Evolutionary conservation across 495 filamentous ascomycete species (phyloP).

Genomic region (Amorphotheca resinae): DNA sequence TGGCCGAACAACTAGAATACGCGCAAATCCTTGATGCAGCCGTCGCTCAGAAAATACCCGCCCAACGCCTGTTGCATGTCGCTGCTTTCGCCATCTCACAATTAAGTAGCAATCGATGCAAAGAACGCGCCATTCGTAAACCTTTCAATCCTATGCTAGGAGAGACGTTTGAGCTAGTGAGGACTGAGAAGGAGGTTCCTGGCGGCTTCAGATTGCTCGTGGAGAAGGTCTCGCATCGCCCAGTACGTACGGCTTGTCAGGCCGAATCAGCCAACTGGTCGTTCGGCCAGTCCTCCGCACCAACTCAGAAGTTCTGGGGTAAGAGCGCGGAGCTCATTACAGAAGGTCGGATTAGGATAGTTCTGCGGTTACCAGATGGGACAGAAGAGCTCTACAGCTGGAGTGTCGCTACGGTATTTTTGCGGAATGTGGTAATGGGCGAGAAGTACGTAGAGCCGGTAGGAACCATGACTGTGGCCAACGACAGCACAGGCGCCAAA

Average conservation of each 20-base stretch:
- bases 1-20: constrained; percentile 84
- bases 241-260: constrained; percentile 85
- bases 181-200: constrained; percentile 57
- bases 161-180: constrained; percentile 87
- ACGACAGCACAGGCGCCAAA: constrained; percentile 71
- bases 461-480: constrained; percentile 66
- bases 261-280: constrained; percentile 77
- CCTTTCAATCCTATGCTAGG: constrained; percentile 97
- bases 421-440: constrained; percentile 92
- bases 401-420: constrained; percentile 72
- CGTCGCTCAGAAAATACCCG: constrained; percentile 38
- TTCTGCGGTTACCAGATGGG: constrained; percentile 45
- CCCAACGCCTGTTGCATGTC: constrained; percentile 67
- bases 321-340: constrained; percentile 89
- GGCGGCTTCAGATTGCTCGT: constrained; percentile 77
- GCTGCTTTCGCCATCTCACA: constrained; percentile 82
- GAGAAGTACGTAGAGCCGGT: constrained; percentile 98
- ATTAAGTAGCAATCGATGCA: constrained; percentile 65
- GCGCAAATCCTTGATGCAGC: constrained; percentile 70
- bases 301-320: constrained; percentile 96
- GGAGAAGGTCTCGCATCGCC: constrained; percentile 88
- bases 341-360: constrained; percentile 70
- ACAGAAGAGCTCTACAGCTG: constrained; percentile 72
- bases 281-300: constrained; percentile 72
- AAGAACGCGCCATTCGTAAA: constrained; percentile 88